phyloP scores from a whole-genome alignment of 1,139 yeast species.

The Lodderomyces beijingensis region DNA sequence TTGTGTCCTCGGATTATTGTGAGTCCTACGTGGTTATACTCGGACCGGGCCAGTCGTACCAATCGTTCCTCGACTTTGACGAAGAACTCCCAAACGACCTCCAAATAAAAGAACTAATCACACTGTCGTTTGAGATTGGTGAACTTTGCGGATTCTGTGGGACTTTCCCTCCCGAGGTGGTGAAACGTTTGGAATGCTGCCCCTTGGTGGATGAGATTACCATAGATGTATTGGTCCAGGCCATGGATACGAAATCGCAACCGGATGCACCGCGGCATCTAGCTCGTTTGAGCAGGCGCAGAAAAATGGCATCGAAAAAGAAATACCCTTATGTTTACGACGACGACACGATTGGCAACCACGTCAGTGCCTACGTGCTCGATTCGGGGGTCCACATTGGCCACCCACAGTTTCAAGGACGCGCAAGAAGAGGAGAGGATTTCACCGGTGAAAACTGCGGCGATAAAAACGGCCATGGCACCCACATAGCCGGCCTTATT shows the following conservation, averaged over 20 bases:
- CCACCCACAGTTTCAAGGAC: conserved; percentile 63
- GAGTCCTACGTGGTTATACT: too few relatives aligned
- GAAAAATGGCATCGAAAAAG: conserved; percentile 22
- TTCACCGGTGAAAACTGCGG: conserved; percentile 59
- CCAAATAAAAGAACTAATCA: conserved; percentile 41
- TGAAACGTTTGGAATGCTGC: conserved; percentile 45
- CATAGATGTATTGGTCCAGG: conserved; percentile 51
- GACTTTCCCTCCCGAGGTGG: conserved; percentile 44
- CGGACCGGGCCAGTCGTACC: too few relatives aligned
- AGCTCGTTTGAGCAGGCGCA: conserved; percentile 56
- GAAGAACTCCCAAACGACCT: conserved; percentile 26
- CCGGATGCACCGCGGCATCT: conserved; percentile 64
- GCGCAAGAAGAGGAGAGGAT: conserved; percentile 58
- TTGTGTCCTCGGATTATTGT: too few relatives aligned
- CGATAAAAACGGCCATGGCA: conserved; percentile 71
- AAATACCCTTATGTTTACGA: conserved; percentile 25
- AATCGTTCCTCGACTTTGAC: too few relatives aligned
- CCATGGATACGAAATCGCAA: conserved; percentile 33
- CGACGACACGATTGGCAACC: conserved; percentile 23
- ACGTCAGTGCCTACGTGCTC: conserved; percentile 69
- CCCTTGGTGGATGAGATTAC: conserved; percentile 55
- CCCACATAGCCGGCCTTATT: conserved; percentile 89
- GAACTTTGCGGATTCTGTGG: conserved; percentile 63
- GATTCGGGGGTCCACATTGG: conserved; percentile 67
- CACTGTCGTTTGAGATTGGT: conserved; percentile 52